These are phyloP conservation scores for Platanthera guangdongensis DNA, from an alignment of 106 monocot species.

Conservation along the genomic window DNA sequence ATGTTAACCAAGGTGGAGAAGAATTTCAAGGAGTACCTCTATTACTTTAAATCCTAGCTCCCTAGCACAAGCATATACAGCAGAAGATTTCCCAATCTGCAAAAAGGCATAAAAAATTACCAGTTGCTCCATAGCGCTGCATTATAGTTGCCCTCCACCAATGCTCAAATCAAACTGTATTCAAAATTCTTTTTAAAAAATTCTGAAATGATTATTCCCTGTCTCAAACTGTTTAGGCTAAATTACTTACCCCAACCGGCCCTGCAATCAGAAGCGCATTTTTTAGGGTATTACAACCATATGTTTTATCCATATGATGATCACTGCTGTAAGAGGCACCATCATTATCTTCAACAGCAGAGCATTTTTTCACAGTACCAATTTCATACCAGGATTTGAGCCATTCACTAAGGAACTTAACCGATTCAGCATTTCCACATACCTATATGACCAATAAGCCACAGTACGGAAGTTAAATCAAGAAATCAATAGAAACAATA, in stretches of 20 bases:
- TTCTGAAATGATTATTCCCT: too few relatives aligned
- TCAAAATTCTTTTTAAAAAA: too few relatives aligned
- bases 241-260: constrained; percentile 72
- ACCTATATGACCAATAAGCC: constrained; percentile 31
- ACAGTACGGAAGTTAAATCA: neutral
- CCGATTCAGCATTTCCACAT: constrained; percentile 64
- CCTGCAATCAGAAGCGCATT: constrained; percentile 84
- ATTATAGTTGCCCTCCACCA: too few relatives aligned
- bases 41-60: constrained; percentile 84
- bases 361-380: constrained; percentile 11
- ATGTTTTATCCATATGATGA: constrained; percentile 47
- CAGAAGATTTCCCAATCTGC: constrained; percentile 94
- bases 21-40: constrained; percentile 51
- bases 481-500: neutral
- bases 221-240: too few relatives aligned
- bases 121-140: too few relatives aligned
- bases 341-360: constrained; percentile 33
- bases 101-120: constrained; percentile 1
- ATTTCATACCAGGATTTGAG: constrained; percentile 64
- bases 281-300: constrained; percentile 26
- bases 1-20: neutral
- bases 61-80: constrained; percentile 89
- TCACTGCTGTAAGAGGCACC: constrained; percentile 33
- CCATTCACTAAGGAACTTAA: constrained; percentile 65
- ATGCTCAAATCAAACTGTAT: too few relatives aligned